Base-by-base conservation (phyloP, 305 asterid genomes). In the Rubia tinctorum region DNA sequence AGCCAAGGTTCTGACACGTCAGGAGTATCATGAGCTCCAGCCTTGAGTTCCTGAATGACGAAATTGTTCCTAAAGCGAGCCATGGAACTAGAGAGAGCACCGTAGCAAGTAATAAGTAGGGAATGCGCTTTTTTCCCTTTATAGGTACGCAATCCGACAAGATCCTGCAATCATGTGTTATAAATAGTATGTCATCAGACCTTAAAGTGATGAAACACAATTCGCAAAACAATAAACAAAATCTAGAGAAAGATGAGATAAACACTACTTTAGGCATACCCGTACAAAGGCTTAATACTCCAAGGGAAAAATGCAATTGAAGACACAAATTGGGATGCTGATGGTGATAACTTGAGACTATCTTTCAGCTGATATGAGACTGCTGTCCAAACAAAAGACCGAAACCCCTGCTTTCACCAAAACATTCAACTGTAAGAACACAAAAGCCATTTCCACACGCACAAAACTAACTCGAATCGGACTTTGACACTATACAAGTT, bases 311-410 rank as follows among this genome's bases (percentile, higher is more conserved):
- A 90, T 69, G 89, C 92, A 74, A 93, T 79, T 45, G 98, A 87
- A 60, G 97, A 86, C 85, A 93, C 88, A 81, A 90, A 93, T 80
- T 93, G 98, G 75, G 97, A 87, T 53, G 96, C 96, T 25, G 98
- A 91, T 72, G 98, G 97, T 14, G 98, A 87, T 78, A 93, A 75
- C 83, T 87, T 85, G 66, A 27, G 84, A 82, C 82, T 84, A 87
- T 93, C 98, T 88, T 93, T 93, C 77, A 93, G 86, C 85, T 87
- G 96, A 84, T 93, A 93, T 18, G 97, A 91, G 74, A 93, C 97
- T 37, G 97, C 96, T 69, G 97, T 93, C 98, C 98, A 93, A 37
- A 91, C 98, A 72, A 91, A 93, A 71, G 98, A 93, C 83, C 98
- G 91, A 81, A 93, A 93, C 25, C 98, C 98, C 98, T 93, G 91